Conservation (phyloP, 192 early-diverging fungal species). For the Funneliformis geosporum region DNA sequence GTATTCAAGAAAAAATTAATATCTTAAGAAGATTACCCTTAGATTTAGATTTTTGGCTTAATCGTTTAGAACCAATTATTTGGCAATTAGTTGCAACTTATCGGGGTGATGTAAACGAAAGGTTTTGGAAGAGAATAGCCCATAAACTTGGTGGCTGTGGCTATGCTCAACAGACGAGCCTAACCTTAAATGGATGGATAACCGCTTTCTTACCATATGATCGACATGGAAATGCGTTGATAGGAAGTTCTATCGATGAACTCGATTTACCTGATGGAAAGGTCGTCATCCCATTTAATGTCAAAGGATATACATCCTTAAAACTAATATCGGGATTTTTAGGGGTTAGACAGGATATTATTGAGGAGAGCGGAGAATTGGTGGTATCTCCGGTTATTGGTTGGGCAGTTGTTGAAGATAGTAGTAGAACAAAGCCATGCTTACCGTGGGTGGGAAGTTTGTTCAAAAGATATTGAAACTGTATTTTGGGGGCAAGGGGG, state of each 20-base stretch:
- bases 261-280: slow-evolving; percentile 11
- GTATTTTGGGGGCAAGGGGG: no score
- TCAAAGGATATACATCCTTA: neutral
- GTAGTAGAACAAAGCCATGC: neutral
- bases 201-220: slow-evolving; percentile 18
- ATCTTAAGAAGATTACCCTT: neutral
- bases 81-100: slow-evolving; percentile 14
- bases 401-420: neutral
- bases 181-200: neutral
- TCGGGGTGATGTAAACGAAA: slow-evolving; percentile 1
- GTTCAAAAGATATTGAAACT: neutral
- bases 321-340: slow-evolving; percentile 7
- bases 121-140: slow-evolving; percentile 6
- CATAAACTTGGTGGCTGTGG: neutral
- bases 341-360: neutral
- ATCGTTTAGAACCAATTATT: slow-evolving; percentile 10
- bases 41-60: slow-evolving; percentile 28
- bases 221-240: neutral
- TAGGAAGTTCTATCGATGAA: neutral
- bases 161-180: neutral
- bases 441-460: neutral
- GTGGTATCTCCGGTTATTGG: slow-evolving; percentile 6
- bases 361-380: neutral
- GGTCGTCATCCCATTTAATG: neutral
- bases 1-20: neutral